phyloP scores from a whole-genome alignment of 345 rosid genomes.

The Gossypioides kirkii region DNA sequence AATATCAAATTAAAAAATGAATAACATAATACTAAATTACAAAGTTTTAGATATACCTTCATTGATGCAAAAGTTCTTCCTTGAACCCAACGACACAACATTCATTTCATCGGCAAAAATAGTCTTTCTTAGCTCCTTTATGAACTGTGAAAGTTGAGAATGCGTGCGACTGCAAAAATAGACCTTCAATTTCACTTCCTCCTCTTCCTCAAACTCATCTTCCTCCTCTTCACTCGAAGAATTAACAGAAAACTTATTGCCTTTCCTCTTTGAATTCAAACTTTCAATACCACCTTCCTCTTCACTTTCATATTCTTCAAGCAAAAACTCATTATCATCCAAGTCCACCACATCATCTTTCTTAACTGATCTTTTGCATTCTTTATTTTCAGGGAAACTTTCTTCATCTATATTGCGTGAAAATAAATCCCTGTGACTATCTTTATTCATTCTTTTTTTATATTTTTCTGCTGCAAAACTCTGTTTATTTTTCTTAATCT shows the following conservation, averaged over 20 bases:
- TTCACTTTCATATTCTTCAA: slow-evolving; percentile 84
- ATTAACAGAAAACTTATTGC: slow-evolving; percentile 32
- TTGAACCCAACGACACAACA: slow-evolving; percentile 71
- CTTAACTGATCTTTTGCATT: slow-evolving; percentile 18
- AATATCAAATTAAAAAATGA: background rate
- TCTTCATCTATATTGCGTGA: slow-evolving; percentile 24
- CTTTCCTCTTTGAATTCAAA: slow-evolving; percentile 14
- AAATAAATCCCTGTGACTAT: slow-evolving; percentile 13
- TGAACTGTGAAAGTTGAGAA: slow-evolving; percentile 87
- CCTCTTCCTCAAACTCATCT: slow-evolving; percentile 28
- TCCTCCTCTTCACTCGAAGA: slow-evolving; percentile 66
- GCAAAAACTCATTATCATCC: slow-evolving; percentile 56
- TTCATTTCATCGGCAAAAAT: slow-evolving; percentile 42
- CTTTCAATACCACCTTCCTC: slow-evolving; percentile 40
- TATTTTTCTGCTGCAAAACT: slow-evolving; percentile 22
- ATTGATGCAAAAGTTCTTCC: slow-evolving; percentile 83
- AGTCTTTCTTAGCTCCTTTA: slow-evolving; percentile 79
- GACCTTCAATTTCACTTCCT: slow-evolving; percentile 43
- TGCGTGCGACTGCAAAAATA: slow-evolving; percentile 92
- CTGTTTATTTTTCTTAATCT: slow-evolving; percentile 25
- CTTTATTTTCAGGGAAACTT: slow-evolving; percentile 17
- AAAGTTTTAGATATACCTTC: slow-evolving; percentile 40
- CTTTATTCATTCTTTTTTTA: slow-evolving; percentile 26
- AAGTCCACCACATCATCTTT: slow-evolving; percentile 31
- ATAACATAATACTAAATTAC: background rate